A percentile compares a stretch with the other conserved stretches of the same genome.
phyloP scores from a whole-genome alignment of 495 filamentous ascomycete genomes.

The Corynascus novoguineensis region DNA sequence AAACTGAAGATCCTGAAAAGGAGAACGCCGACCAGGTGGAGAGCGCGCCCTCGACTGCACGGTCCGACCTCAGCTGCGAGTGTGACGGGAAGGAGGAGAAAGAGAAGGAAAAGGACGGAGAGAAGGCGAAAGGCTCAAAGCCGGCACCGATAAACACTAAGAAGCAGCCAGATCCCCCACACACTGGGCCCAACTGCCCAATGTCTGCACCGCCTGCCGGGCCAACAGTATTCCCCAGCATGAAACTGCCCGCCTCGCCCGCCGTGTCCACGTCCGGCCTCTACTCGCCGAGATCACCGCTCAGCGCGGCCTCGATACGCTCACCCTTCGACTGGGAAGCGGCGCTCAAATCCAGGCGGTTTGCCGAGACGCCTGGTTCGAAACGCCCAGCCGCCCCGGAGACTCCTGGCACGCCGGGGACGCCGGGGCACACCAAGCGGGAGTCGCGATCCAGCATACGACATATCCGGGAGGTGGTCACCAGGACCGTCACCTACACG shows the following conservation, averaged over 20 bases:
- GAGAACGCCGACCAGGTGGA: constrained; percentile 35
- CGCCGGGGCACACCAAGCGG: constrained; percentile 30
- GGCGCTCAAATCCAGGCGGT: constrained; percentile 49
- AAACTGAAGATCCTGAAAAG: constrained; percentile 33
- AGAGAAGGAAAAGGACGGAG: constrained; percentile 10
- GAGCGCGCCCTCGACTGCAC: constrained; percentile 50
- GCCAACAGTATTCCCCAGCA: constrained; percentile 41
- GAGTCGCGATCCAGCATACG: constrained; percentile 47
- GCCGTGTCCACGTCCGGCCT: constrained; percentile 45
- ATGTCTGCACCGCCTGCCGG: constrained; percentile 54
- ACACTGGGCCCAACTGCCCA: constrained; percentile 41
- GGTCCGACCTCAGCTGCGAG: constrained; percentile 52
- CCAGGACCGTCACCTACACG: constrained; percentile 70
- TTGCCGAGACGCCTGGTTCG: constrained; percentile 32
- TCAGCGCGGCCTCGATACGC: constrained; percentile 50
- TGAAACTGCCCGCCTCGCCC: constrained; percentile 58
- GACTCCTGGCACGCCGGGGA: constrained; percentile 9
- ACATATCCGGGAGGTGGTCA: constrained; percentile 64
- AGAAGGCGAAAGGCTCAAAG: constrained; percentile 19
- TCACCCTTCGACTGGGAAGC: constrained; percentile 59
- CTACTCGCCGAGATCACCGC: constrained; percentile 41
- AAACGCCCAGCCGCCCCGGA: constrained; percentile 36
- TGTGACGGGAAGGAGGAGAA: constrained; percentile 37
- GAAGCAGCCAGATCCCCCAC: constrained; percentile 39
- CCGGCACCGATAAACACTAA: constrained; percentile 30